Conservation (phyloP, 768 basidiomycete genomes). For the Amyloporia xantha region DNA sequence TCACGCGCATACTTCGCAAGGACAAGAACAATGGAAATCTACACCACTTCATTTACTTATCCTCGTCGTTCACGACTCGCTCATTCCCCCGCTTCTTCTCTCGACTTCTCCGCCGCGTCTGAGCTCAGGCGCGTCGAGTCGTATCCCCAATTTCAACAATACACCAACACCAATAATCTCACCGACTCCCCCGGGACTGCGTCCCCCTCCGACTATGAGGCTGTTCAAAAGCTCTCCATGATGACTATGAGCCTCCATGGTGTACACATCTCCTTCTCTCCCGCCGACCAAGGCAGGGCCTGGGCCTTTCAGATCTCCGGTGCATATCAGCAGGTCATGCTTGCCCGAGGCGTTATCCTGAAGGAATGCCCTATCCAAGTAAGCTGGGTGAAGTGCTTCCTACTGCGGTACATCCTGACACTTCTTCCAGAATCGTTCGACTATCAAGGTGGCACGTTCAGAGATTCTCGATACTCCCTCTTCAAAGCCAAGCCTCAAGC, state of each 20-base stretch:
- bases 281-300: conserved; percentile 61
- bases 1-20: conserved; percentile 16
- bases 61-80: conserved; percentile 73
- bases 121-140: conserved; percentile 37
- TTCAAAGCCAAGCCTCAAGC: conserved; percentile 73
- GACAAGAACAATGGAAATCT: conserved; percentile 71
- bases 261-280: conserved; percentile 76
- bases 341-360: conserved; percentile 79
- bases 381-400: conserved; percentile 13
- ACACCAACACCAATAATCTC: conserved; percentile 23
- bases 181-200: conserved; percentile 24
- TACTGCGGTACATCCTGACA: conserved; percentile 6
- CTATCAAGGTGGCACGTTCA: conserved; percentile 86
- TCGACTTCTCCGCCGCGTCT: conserved; percentile 47
- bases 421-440: conserved; percentile 59
- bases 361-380: conserved; percentile 88
- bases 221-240: conserved; percentile 65
- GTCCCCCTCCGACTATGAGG: conserved; percentile 54
- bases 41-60: conserved; percentile 91
- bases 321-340: conserved; percentile 88
- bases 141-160: conserved; percentile 32
- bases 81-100: conserved; percentile 55
- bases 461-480: conserved; percentile 87
- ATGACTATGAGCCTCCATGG: conserved; percentile 77
- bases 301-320: conserved; percentile 93